A percentile compares a stretch with the other conserved stretches of the same genome.
Evolutionary conservation across 1,139 yeast species (phyloP).

Genomic region (Scheffersomyces titani): DNA sequence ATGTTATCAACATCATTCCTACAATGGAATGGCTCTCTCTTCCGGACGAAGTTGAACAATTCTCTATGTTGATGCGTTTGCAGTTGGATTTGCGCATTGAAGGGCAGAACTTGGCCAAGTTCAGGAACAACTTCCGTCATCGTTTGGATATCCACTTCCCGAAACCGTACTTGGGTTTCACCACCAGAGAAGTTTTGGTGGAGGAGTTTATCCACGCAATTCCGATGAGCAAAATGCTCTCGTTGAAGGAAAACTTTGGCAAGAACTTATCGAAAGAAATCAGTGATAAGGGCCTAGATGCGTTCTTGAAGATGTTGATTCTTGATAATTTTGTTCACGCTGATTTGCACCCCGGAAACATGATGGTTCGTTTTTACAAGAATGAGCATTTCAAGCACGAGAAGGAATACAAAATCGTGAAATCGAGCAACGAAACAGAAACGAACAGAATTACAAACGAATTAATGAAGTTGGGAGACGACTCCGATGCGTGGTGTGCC

Average conservation of each 20-base stretch:
- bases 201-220: conserved; percentile 86
- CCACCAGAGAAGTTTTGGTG: conserved; percentile 74
- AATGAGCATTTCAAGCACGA: conserved; percentile 47
- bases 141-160: conserved; percentile 78
- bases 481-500: conserved; percentile 49
- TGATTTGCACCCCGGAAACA: conserved; percentile 95
- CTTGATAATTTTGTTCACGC: conserved; percentile 94
- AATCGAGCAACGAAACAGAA: conserved; percentile 46
- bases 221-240: conserved; percentile 71
- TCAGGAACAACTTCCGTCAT: conserved; percentile 60
- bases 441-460: conserved; percentile 49
- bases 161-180: conserved; percentile 63
- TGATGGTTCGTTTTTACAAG: conserved; percentile 74
- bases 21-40: conserved; percentile 97
- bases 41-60: conserved; percentile 92
- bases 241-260: conserved; percentile 43
- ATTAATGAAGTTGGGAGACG: conserved; percentile 39
- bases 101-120: conserved; percentile 73
- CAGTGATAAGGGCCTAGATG: conserved; percentile 86
- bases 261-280: conserved; percentile 67
- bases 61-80: conserved; percentile 78
- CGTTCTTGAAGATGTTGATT: conserved; percentile 89
- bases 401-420: conserved; percentile 49
- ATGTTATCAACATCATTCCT: conserved; percentile 67
- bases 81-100: conserved; percentile 91